Conservation (phyloP, 768 basidiomycete species). For the Leccinum barrowsii region DNA sequence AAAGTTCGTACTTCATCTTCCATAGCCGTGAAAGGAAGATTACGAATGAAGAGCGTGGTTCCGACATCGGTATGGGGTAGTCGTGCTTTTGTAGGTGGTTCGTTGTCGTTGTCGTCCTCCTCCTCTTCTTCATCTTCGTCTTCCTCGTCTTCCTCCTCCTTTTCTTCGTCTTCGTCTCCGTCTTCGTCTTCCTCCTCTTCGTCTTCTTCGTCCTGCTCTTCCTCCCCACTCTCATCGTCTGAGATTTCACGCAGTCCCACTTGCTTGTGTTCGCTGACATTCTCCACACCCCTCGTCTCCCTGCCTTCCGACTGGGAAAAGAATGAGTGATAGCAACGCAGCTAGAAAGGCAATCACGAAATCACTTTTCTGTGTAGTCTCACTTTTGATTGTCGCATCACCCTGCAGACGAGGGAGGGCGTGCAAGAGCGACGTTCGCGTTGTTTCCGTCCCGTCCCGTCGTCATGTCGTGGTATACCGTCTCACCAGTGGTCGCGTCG, state of each 20-base stretch:
- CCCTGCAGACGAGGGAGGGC: too few relatives aligned
- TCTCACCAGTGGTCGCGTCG: too few relatives aligned
- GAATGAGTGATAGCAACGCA: neutral
- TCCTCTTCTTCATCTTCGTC: conserved; percentile 29
- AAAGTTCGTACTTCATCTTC: conserved; percentile 87
- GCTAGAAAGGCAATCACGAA: neutral
- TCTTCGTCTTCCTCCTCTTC: conserved; percentile 16
- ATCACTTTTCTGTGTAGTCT: conserved; percentile 57
- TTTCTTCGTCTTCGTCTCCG: conserved; percentile 23
- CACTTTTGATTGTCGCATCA: neutral
- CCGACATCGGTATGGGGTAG: conserved; percentile 84
- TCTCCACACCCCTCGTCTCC: conserved; percentile 23
- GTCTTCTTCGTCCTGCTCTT: conserved; percentile 15
- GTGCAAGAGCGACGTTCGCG: too few relatives aligned
- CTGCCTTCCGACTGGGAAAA: conserved; percentile 40
- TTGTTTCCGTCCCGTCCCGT: too few relatives aligned
- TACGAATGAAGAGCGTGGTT: conserved; percentile 91
- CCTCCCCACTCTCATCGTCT: conserved; percentile 26
- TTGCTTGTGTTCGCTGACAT: conserved; percentile 39
- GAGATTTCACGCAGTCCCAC: conserved; percentile 41
- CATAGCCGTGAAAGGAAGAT: conserved; percentile 87
- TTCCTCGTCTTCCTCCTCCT: neutral
- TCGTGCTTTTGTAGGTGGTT: conserved; percentile 55
- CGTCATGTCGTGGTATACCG: too few relatives aligned
- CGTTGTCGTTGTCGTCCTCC: conserved; percentile 26